phyloP scores from a whole-genome alignment of 306 rosid genomes.

The Cotoneaster glaucophyllus region DNA sequence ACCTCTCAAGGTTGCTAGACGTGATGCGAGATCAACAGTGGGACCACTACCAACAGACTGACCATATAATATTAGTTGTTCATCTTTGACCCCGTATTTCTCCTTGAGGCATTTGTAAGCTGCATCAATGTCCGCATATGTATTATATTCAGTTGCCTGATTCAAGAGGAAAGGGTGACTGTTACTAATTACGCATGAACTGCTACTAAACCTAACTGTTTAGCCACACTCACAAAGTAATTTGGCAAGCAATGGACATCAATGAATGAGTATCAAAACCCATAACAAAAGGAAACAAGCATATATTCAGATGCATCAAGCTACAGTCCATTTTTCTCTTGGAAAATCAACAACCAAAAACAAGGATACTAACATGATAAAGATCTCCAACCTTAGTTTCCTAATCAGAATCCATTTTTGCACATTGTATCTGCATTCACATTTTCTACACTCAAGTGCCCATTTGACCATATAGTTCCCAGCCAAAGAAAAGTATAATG shows the following conservation, averaged over 20 bases:
- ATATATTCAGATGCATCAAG: not conserved
- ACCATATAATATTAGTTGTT: slow-evolving; percentile 80
- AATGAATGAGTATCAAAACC: not conserved
- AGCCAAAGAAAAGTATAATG: not conserved
- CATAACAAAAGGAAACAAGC: not conserved
- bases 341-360: not conserved
- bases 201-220: not conserved
- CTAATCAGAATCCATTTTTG: not conserved
- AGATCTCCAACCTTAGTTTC: not conserved
- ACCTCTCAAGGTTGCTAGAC: slow-evolving; percentile 63
- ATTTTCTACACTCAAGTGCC: not conserved
- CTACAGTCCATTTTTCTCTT: not conserved
- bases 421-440: not conserved
- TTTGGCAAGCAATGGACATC: not conserved
- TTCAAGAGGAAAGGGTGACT: slow-evolving; percentile 34
- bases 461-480: not conserved
- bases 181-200: slow-evolving; percentile 19
- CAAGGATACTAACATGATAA: not conserved
- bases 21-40: slow-evolving; percentile 85
- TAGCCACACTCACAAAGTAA: not conserved
- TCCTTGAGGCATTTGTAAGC: slow-evolving; percentile 86
- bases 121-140: slow-evolving; percentile 89
- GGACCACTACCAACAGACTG: slow-evolving; percentile 98
- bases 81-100: slow-evolving; percentile 72
- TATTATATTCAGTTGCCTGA: slow-evolving; percentile 92